Evolutionary conservation across 305 asterid species (phyloP).

Genomic region (Fraxinus velutina): DNA sequence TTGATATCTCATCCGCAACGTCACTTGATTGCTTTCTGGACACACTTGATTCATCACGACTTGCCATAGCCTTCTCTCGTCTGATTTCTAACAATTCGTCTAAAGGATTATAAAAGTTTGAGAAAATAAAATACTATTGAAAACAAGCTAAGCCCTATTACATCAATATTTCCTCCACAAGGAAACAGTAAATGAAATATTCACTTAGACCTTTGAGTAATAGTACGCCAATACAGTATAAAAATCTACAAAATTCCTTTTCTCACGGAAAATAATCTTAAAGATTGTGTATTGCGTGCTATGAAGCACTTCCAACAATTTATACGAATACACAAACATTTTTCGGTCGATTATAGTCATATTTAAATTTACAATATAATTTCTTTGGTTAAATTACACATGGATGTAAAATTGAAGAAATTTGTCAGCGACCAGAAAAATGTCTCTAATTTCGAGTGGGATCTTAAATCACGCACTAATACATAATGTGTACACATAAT

Average conservation of each 20-base stretch:
- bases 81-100: conserved; percentile 21
- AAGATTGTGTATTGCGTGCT: neutral
- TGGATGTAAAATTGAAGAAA: neutral
- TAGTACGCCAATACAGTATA: neutral
- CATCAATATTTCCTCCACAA: neutral
- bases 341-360: neutral
- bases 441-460: neutral
- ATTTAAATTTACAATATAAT: neutral
- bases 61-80: conserved; percentile 39
- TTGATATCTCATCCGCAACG: conserved; percentile 47
- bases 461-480: neutral
- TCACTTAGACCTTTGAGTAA: neutral
- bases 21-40: conserved; percentile 45
- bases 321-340: neutral
- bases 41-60: conserved; percentile 42
- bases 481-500: neutral
- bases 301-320: neutral
- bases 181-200: neutral
- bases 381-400: neutral
- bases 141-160: neutral
- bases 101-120: neutral
- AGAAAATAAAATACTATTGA: neutral
- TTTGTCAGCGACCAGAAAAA: neutral
- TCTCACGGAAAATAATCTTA: neutral
- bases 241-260: neutral